phyloP scores from a whole-genome alignment of 2,329 filamentous ascomycete genomes.

The Akanthomyces uredinophilus region DNA sequence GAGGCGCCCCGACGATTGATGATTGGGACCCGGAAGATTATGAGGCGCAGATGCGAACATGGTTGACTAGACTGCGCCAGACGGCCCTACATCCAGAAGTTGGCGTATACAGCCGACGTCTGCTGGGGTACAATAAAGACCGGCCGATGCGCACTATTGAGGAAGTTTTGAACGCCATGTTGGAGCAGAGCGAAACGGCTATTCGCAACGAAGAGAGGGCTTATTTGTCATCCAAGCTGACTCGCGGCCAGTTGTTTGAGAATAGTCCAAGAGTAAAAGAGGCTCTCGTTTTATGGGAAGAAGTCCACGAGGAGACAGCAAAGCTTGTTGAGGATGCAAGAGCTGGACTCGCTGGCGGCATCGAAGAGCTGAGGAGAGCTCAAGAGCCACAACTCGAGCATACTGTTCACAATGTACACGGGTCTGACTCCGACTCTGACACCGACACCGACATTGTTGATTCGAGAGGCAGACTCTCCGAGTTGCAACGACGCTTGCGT shows the following conservation, averaged over 20 bases:
- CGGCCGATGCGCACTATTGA: constrained; percentile 73
- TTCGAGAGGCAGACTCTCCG: constrained; percentile 29
- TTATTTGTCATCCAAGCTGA: constrained; percentile 58
- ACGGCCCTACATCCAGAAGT: constrained; percentile 84
- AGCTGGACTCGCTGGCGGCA: constrained; percentile 51
- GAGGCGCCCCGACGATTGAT: constrained; percentile 56
- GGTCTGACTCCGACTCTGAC: constrained; percentile 27
- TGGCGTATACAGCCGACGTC: constrained; percentile 59
- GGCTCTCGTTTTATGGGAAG: constrained; percentile 66
- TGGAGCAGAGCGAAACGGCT: constrained; percentile 70
- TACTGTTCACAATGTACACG: not conserved
- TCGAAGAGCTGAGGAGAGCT: constrained; percentile 26
- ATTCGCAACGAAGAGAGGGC: constrained; percentile 66
- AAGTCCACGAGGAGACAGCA: constrained; percentile 45
- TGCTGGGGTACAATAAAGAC: constrained; percentile 55
- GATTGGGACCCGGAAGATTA: constrained; percentile 62
- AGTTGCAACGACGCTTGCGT: constrained; percentile 48
- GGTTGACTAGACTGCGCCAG: constrained; percentile 73
- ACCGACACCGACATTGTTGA: constrained; percentile 47
- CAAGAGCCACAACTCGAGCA: not conserved
- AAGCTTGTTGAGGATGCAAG: constrained; percentile 59
- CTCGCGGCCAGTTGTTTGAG: constrained; percentile 72
- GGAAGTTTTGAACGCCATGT: constrained; percentile 86
- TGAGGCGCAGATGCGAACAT: constrained; percentile 70
- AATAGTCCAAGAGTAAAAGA: constrained; percentile 63